Evolutionary conservation across 2,329 filamentous ascomycete species (phyloP).

Genomic region (Colletotrichum truncatum): DNA sequence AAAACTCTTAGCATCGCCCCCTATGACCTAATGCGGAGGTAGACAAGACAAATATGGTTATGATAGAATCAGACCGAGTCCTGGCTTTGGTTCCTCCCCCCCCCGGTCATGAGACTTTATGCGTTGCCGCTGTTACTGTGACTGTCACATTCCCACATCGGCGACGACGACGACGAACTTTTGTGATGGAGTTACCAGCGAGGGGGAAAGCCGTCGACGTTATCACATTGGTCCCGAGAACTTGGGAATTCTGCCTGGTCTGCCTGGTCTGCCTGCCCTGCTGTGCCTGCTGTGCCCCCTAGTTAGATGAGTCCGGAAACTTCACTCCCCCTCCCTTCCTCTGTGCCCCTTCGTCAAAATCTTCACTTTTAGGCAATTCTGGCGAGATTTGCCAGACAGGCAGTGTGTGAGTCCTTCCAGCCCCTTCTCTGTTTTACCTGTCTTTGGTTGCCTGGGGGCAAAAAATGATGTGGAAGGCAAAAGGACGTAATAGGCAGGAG

Average conservation of each 20-base stretch:
- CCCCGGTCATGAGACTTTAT: conserved; percentile 9
- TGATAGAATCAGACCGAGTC: background rate
- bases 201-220: background rate
- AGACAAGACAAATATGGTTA: background rate
- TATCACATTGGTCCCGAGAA: conserved; percentile 19
- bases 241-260: conserved; percentile 5
- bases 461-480: too few species aligned
- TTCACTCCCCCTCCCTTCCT: background rate
- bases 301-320: background rate
- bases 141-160: conserved; percentile 23
- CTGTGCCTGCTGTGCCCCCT: background rate
- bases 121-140: conserved; percentile 11
- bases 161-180: conserved; percentile 4
- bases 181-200: background rate
- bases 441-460: too few species aligned
- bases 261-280: background rate
- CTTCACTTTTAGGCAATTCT: too few species aligned
- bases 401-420: too few species aligned
- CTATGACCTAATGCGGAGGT: background rate
- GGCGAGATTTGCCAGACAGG: background rate
- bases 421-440: too few species aligned
- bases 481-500: background rate
- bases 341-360: too few species aligned
- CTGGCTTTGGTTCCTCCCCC: background rate
- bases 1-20: too few species aligned